Evolutionary conservation across 2,329 filamentous ascomycete genomes (phyloP), one percentile per base, ranked within the genome.

Genomic region (Myriangium duriaei): DNA sequence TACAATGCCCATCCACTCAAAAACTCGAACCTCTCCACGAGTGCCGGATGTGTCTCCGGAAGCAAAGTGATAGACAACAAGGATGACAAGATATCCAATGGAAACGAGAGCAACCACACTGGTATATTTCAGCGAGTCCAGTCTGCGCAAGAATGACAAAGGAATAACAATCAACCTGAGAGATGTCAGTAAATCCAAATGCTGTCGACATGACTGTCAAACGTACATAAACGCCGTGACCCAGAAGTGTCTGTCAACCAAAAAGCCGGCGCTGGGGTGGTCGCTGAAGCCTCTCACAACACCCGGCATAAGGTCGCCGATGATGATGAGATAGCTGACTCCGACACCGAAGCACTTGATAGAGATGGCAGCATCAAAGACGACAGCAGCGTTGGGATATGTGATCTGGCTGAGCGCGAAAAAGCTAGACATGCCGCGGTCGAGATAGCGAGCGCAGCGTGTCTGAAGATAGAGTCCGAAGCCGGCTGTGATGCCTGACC

Each of bases 271-370:
- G 2, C 73, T 68, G 34, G 67, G 64, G 33, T 72, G 69, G 11
- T 44, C 43, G 44, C 76, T 74, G 58, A 98, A 88, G 4, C 87
- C 91, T 43, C 76, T 65, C 15, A 91, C 77, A 7, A 98, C 91
- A 28, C 86, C 88, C 1, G 91, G 91, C 91, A 98, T 98, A 45
- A 98, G 66, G 57, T 98, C 91, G 35, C 91, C 91, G 49, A 98
- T 96, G 53, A 98, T 96, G 54, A 98, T 98, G 51, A 98, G 74
- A 62, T 98, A 98, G 51, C 86, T 95, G 42, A 96, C 84, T 14
- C 83, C 91, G 7, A 98, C 91, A 26, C 91, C 91, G 56, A 98
- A 98, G 61, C 91, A 98, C 59, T 98, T 98, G 54, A 98, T 77
- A 10, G 88, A 86, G 55, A 98, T 98, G 4, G 91, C 91, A 5